phyloP scores from a whole-genome alignment of 78 protist genomes.

The Tieghemostelium lacteum region DNA sequence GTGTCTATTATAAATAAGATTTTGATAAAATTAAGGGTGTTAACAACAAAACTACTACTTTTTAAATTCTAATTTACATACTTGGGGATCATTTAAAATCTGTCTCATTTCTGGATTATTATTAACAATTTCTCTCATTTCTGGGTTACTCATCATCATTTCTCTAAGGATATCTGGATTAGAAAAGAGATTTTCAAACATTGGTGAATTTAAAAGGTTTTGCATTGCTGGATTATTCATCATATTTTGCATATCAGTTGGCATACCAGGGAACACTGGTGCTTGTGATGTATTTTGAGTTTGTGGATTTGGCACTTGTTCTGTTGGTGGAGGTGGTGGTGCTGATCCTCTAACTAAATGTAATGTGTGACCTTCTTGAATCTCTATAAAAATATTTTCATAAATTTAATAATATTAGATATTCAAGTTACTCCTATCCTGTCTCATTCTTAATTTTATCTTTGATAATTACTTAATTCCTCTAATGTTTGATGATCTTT shows the following conservation, averaged over 20 bases:
- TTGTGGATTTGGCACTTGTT: slow-evolving; percentile 56
- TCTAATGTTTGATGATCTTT: slow-evolving; percentile 88
- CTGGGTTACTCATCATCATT: slow-evolving; percentile 89
- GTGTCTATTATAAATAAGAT: slow-evolving; percentile 23
- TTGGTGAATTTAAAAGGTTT: slow-evolving; percentile 84
- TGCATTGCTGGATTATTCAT: slow-evolving; percentile 83
- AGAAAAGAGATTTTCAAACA: slow-evolving; percentile 78
- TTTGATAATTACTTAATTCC: slow-evolving; percentile 53
- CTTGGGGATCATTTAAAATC: slow-evolving; percentile 87
- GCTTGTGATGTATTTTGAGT: neutral
- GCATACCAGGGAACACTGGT: slow-evolving; percentile 70
- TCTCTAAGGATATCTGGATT: slow-evolving; percentile 88
- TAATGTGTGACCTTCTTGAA: slow-evolving; percentile 88
- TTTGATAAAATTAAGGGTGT: neutral
- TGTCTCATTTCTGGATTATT: slow-evolving; percentile 93
- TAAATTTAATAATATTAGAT: neutral
- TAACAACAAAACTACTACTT: too few species aligned
- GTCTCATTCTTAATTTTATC: neutral
- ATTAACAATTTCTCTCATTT: slow-evolving; percentile 87
- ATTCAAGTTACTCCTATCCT: neutral
- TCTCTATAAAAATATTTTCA: slow-evolving; percentile 13
- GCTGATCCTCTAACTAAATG: slow-evolving; percentile 86
- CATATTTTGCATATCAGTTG: slow-evolving; percentile 36
- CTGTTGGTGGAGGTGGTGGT: slow-evolving; percentile 60
- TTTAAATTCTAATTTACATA: slow-evolving; percentile 2